Conservation (phyloP, 1,284 basidiomycete species). For the Cutaneotrichosporon sp. region DNA sequence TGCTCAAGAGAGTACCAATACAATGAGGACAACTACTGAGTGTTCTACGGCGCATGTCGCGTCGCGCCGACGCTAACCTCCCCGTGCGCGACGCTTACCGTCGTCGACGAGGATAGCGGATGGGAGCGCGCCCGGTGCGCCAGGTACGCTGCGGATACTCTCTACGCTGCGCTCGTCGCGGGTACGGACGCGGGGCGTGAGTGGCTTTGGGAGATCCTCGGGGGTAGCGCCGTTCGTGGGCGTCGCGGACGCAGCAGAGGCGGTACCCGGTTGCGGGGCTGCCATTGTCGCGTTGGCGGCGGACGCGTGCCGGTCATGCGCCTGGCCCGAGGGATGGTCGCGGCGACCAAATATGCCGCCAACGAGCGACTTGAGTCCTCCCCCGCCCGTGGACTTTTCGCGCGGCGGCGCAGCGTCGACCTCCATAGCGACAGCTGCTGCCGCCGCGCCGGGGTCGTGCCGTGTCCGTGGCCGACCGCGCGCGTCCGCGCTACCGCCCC, state of each 20-base stretch:
- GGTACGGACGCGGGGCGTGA: conserved; percentile 35
- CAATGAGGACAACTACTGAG: too few species aligned
- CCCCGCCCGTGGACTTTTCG: not conserved
- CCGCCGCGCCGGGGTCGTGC: not conserved
- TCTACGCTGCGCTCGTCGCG: conserved; percentile 35
- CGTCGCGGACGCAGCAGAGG: not conserved
- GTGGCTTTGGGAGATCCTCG: conserved; percentile 16
- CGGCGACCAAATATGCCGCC: conserved; percentile 15
- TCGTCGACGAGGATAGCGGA: conserved; percentile 1
- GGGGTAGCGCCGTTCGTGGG: not conserved
- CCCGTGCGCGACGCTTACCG: conserved; percentile 12
- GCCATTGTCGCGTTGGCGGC: not conserved
- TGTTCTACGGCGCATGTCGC: too few species aligned
- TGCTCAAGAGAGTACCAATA: too few species aligned
- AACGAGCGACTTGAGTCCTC: conserved; percentile 11
- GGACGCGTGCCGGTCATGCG: not conserved
- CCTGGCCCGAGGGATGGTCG: conserved; percentile 1
- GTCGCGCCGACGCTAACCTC: conserved; percentile 6
- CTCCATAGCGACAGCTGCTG: conserved; percentile 15
- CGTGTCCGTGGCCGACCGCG: conserved; percentile 7
- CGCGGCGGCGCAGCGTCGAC: conserved; percentile 9
- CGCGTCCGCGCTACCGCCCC: too few species aligned
- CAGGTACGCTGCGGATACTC: not conserved
- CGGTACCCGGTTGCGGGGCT: not conserved
- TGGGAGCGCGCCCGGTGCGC: not conserved